Percentiles rank a stretch among this genome's conserved stretches.
Evolutionary conservation across 106 monocot species (phyloP).

Genomic region (Dendrobium officinale): DNA sequence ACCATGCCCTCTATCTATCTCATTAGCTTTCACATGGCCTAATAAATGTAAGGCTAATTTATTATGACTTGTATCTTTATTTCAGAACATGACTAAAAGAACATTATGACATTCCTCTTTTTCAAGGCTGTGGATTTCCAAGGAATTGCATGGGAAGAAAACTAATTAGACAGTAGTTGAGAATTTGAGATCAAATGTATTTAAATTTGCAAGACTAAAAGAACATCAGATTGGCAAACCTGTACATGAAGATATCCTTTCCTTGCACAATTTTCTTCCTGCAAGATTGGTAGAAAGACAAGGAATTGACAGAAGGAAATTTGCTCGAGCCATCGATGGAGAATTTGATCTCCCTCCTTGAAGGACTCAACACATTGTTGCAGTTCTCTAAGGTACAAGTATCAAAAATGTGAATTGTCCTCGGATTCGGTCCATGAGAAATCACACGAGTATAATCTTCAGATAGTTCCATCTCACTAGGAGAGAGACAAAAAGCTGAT

Average conservation of each 20-base stretch:
- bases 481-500: constrained; percentile 2
- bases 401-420: constrained; percentile 58
- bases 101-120: neutral
- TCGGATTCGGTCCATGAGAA: constrained; percentile 50
- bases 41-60: neutral
- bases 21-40: neutral
- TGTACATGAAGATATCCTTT: constrained; percentile 58
- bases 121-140: neutral
- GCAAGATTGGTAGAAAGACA: constrained; percentile 57
- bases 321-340: neutral
- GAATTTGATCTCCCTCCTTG: neutral
- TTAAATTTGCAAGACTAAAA: neutral
- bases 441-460: constrained; percentile 81
- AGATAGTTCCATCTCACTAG: constrained; percentile 45
- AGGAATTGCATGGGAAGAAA: neutral
- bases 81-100: neutral
- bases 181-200: neutral
- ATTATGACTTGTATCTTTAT: neutral
- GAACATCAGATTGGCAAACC: constrained; percentile 19
- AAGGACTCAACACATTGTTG: constrained; percentile 8
- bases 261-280: constrained; percentile 45
- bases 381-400: constrained; percentile 41
- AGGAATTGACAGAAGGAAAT: constrained; percentile 18
- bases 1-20: neutral
- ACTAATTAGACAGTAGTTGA: neutral